Conservation (phyloP, 23 red algal genomes). For the Gracilariopsis chorda region DNA sequence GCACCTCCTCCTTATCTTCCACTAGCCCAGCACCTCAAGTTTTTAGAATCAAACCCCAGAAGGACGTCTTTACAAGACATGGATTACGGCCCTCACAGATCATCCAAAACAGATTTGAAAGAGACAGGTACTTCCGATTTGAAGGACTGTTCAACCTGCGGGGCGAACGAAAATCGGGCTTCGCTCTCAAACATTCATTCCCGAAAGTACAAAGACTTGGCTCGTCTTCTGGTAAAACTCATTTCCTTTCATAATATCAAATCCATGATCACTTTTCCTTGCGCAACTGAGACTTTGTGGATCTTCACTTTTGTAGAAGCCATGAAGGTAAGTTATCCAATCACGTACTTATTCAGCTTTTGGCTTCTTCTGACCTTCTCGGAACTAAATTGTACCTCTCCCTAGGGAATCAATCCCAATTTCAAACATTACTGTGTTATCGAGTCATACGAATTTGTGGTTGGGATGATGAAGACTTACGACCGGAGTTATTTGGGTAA, state of each 20-base stretch:
- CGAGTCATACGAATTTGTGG: slow-evolving; percentile 1
- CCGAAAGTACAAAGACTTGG: background rate
- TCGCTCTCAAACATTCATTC: background rate
- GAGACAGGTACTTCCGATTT: slow-evolving; percentile 19
- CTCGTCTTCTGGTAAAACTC: slow-evolving; percentile 10
- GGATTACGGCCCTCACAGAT: slow-evolving; percentile 21
- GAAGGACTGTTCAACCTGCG: slow-evolving; percentile 1
- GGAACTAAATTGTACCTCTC: background rate
- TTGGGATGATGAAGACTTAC: slow-evolving; percentile 34
- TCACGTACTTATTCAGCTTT: background rate
- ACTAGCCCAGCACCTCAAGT: slow-evolving; percentile 31
- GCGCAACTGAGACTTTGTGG: slow-evolving; percentile 21
- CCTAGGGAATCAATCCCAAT: slow-evolving; percentile 11
- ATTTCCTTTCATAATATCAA: slow-evolving; percentile 39
- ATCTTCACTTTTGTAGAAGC: slow-evolving; percentile 27
- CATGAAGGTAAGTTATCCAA: slow-evolving; percentile 33
- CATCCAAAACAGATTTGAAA: slow-evolving; percentile 15
- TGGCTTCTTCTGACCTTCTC: background rate
- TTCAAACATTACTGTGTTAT: slow-evolving; percentile 40
- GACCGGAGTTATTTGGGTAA: background rate
- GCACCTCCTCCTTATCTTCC: slow-evolving; percentile 23
- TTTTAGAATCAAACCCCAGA: background rate
- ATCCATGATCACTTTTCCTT: slow-evolving; percentile 40
- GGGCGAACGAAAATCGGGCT: background rate
- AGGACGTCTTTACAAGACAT: slow-evolving; percentile 39